Evolutionary conservation across 441 rosid species (phyloP), one percentile per base, ranked within the genome.

Genomic region (Macaranga tanarius): DNA sequence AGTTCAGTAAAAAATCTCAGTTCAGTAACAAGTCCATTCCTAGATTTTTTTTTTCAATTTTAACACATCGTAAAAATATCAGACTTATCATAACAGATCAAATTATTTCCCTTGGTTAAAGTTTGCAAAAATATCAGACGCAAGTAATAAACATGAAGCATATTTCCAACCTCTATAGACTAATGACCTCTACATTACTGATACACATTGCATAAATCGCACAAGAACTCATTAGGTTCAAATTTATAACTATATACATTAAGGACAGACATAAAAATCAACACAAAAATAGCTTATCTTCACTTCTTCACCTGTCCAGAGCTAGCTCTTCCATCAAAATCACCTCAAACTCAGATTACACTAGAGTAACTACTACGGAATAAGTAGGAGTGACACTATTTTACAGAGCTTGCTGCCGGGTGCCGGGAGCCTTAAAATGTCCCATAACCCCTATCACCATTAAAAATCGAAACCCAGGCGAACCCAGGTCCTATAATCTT

Each of bases 391-490:
- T 65, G 74, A 55, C 72, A 70, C 48, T 72, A 79, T 65, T 47
- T 54, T 81, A 85, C 85, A 80, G 79, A 75, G 75, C 77, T 69
- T 59, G 73, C n/a, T n/a, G n/a, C n/a, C n/a, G 7, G 76, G 82
- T 20, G 61, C 82, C 26, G 81, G 85, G 85, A 82, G 75, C 77
- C 85, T 75, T 74, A 77, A 84, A 81, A 81, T 80, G 80, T 83
- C 86, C 83, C 82, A 72, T 70, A 79, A 79, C 52, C 63, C 75
- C 47, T 70, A 69, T 10, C 58, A 63, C n/a, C 76, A 50, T 67
- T 58, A 38, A 63, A 57, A 42, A 64, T n/a, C 7, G 70, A 63
- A 74, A 28, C 59, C 40, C 28, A 15, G 63, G 65, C 13, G 59
- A 74, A 28, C 59, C 40, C 28, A 15, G 63, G 65, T 19, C 38